Conservation (phyloP, 1,284 basidiomycete genomes). For the Fomitiporia mediterranea region DNA sequence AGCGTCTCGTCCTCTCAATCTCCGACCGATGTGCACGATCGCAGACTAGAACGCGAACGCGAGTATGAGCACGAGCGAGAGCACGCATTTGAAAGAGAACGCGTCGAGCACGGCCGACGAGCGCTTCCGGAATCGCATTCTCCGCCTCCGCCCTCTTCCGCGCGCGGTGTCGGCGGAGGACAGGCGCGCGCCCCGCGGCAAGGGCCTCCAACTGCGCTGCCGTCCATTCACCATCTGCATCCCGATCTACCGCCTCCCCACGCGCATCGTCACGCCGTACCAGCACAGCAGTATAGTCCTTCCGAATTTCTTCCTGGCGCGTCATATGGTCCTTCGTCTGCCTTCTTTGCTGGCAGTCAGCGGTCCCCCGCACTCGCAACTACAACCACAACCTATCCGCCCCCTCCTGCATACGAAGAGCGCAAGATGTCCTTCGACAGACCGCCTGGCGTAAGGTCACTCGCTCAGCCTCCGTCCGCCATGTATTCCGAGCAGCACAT, state of each 20-base stretch:
- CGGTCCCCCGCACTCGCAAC: slow-evolving; percentile 27
- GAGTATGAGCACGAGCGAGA: background rate
- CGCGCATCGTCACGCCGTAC: slow-evolving; percentile 19
- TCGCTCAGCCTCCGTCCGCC: background rate
- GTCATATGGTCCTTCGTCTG: slow-evolving; percentile 7
- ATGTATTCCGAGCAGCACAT: slow-evolving; percentile 3
- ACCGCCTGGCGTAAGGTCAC: background rate
- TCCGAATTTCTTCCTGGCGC: slow-evolving; percentile 17
- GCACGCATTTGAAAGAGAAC: no score
- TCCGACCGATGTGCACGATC: background rate
- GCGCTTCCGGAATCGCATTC: background rate
- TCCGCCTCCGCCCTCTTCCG: background rate
- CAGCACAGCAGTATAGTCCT: slow-evolving; percentile 17
- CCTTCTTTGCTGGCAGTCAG: slow-evolving; percentile 8
- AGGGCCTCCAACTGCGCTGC: slow-evolving; percentile 36
- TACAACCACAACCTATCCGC: no score
- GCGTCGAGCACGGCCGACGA: background rate
- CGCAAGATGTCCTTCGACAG: slow-evolving; percentile 1
- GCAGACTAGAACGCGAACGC: background rate
- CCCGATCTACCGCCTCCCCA: slow-evolving; percentile 49
- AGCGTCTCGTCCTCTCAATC: slow-evolving; percentile 6
- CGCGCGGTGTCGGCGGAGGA: background rate
- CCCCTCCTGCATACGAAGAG: background rate
- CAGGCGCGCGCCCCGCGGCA: background rate
- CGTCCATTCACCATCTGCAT: slow-evolving; percentile 62